Percentiles rank a stretch among this genome's conserved stretches.
These are phyloP conservation scores for Ganoderma meredithae DNA, from an alignment of 1,284 basidiomycete genomes.

Conservation along the genomic window DNA sequence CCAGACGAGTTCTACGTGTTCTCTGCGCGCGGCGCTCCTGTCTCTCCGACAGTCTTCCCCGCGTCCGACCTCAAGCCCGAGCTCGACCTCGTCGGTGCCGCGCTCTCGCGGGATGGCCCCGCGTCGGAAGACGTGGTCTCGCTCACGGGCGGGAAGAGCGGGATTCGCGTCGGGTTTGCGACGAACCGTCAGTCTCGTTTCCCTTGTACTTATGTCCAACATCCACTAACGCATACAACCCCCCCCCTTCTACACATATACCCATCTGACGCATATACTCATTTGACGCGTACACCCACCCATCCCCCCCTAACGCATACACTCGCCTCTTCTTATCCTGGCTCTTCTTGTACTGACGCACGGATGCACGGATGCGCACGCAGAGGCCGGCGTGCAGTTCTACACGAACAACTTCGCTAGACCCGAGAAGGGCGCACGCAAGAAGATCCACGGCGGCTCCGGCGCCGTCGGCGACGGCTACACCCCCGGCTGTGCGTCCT, in stretches of 20 bases:
- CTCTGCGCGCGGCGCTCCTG: slow-evolving; percentile 46
- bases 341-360: too few relatives aligned
- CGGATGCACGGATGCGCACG: background rate
- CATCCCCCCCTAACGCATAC: too few relatives aligned
- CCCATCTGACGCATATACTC: background rate
- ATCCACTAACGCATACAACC: background rate
- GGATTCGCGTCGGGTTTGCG: slow-evolving; percentile 66
- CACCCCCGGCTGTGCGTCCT: slow-evolving; percentile 56
- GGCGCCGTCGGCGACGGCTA: slow-evolving; percentile 69
- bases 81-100: slow-evolving; percentile 56
- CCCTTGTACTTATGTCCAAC: background rate
- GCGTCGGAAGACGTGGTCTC: slow-evolving; percentile 52
- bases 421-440: slow-evolving; percentile 58
- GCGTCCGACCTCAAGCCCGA: slow-evolving; percentile 40
- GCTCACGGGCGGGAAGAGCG: slow-evolving; percentile 63
- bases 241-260: too few relatives aligned
- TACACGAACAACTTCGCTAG: slow-evolving; percentile 67
- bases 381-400: slow-evolving; percentile 78
- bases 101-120: slow-evolving; percentile 55
- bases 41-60: slow-evolving; percentile 48
- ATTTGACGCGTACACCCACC: too few relatives aligned
- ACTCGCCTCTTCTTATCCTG: too few relatives aligned
- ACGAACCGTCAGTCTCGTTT: slow-evolving; percentile 65
- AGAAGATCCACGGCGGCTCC: slow-evolving; percentile 79
- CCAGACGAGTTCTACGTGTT: slow-evolving; percentile 77